Percentiles rank a stretch among this genome's conserved stretches.
Conservation (phyloP, 441 rosid species). For the Populus tomentosa region DNA sequence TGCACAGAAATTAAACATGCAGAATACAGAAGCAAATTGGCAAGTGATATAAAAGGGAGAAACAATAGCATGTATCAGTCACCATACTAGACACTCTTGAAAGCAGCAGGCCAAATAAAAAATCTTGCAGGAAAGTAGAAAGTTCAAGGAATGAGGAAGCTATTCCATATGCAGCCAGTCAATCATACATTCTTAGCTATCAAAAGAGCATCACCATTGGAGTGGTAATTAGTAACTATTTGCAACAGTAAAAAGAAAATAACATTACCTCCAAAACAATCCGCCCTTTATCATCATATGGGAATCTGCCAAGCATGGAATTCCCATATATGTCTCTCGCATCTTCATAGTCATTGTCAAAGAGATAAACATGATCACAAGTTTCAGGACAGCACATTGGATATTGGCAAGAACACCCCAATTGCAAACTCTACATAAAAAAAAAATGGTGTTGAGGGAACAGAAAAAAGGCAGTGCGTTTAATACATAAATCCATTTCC, state of each 20-base stretch:
- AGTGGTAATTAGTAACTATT: neutral
- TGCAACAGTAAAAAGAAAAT: conserved; percentile 1
- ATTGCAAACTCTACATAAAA: conserved; percentile 60
- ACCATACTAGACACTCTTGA: neutral
- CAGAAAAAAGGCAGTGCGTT: neutral
- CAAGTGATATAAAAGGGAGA: conserved; percentile 5
- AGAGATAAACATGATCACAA: conserved; percentile 94
- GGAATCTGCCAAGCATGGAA: conserved; percentile 72
- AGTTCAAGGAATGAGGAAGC: neutral
- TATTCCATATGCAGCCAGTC: neutral
- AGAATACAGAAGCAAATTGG: neutral
- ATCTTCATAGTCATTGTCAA: conserved; percentile 84
- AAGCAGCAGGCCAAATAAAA: neutral
- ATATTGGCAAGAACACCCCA: conserved; percentile 71
- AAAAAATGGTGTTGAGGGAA: neutral
- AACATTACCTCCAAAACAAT: conserved; percentile 77
- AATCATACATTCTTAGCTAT: neutral
- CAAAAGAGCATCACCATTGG: neutral
- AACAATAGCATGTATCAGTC: neutral
- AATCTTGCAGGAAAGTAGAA: conserved; percentile 2
- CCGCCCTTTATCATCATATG: conserved; percentile 77
- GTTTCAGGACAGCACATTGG: conserved; percentile 60
- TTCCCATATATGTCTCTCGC: conserved; percentile 84
- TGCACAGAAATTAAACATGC: neutral
- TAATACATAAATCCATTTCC: neutral